phyloP scores from a whole-genome alignment of 345 rosid genomes.

The Carallia brachiata region DNA sequence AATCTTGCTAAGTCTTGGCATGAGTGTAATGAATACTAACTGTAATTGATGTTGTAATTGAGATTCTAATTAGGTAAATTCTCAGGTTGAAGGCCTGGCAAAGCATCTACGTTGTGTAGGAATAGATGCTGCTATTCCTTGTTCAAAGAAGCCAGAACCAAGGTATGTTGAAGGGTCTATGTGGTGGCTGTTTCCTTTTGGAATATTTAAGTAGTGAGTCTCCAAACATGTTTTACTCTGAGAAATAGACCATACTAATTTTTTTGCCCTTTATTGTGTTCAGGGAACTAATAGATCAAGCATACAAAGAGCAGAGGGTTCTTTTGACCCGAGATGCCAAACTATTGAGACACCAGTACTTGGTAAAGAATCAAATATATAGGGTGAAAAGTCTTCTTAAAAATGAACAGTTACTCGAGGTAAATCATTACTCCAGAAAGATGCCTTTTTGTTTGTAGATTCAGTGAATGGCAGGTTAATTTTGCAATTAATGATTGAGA shows the following conservation, averaged over 20 bases:
- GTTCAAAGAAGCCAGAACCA: slow-evolving; percentile 64
- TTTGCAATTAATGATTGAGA: background rate
- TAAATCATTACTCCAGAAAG: slow-evolving; percentile 24
- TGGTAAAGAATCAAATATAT: slow-evolving; percentile 73
- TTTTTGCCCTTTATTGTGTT: slow-evolving; percentile 7
- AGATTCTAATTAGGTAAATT: slow-evolving; percentile 20
- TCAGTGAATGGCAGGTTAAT: background rate
- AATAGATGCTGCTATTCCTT: slow-evolving; percentile 81
- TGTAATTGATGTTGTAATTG: slow-evolving; percentile 4
- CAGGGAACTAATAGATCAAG: slow-evolving; percentile 86
- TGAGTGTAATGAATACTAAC: background rate
- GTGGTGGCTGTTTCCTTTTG: background rate
- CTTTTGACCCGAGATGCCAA: slow-evolving; percentile 89
- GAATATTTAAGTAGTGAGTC: background rate
- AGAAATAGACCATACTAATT: background rate
- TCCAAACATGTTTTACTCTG: background rate
- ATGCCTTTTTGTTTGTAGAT: background rate
- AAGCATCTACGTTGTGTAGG: slow-evolving; percentile 94
- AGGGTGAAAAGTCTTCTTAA: slow-evolving; percentile 77
- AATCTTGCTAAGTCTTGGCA: background rate
- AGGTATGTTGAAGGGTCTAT: slow-evolving; percentile 39
- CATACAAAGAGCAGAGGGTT: slow-evolving; percentile 67
- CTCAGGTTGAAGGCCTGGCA: slow-evolving; percentile 91
- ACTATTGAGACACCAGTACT: slow-evolving; percentile 71
- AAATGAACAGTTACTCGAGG: slow-evolving; percentile 94